Base-by-base conservation (phyloP, 352 stramenopile species). In the Phytophthora meadii region DNA sequence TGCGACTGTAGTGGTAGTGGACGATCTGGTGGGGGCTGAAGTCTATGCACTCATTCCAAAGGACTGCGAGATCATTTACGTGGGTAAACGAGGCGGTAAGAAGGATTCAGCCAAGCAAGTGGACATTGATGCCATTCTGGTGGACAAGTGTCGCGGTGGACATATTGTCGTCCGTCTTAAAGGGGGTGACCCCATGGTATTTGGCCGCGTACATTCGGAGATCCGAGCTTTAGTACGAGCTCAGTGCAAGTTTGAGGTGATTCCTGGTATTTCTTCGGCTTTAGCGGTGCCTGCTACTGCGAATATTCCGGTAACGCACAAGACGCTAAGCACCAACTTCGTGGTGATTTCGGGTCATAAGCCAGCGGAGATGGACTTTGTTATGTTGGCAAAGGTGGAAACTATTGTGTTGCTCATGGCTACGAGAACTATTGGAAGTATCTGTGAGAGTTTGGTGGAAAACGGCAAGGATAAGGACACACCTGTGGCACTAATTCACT, bases 171-270 rank as follows among this genome's bases (percentile, higher is more conserved):
- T 90, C 40, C 79, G 83, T 1, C 68, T 92, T 42, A 92, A 90
- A 52, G 83, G 83, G 51, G 83, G 83, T 22, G 83, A 92, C 54
- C 81, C 83, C 9, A 87, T 92, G 76, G 76, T 92, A 44, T 92
- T 92, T 40, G 83, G 79, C 52, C 81, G 82, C 59, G 81, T 91
- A 27, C 79, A 88, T 74, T 89, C 82, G 36, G 82, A 91, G 69
- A 88, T 91, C 53, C 82, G 76, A 9, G 65, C 82, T 40, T 59
- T 91, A 5, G 75, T 76, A 22, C 47, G 68, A 11, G 71, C 74
- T 7, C 63, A 74, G 40, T 90, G 81, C 47, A 63, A 65, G 5
- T 91, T 89, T 54, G 77, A 91, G 17, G 78, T 91, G 24, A 76
- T 91, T 5, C 82, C 82, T 7, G 82, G 82, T 12, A 89, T 92